Percentiles rank a stretch among this genome's conserved stretches.
Conservation (phyloP, 2,329 filamentous ascomycete species). For the Botrytis porri region DNA sequence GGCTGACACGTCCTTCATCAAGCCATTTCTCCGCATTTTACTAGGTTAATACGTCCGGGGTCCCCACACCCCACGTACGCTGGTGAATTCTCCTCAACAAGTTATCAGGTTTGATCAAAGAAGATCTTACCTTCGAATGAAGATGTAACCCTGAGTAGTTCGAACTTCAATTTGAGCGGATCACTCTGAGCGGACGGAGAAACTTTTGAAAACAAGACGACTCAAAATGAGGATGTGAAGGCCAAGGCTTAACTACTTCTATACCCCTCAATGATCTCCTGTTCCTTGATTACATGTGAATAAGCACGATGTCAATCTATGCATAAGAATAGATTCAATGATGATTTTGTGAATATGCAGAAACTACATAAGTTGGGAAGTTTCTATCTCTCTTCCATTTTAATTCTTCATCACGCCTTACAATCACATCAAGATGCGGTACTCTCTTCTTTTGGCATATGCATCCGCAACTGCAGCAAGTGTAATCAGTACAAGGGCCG, state of each 20-base stretch:
- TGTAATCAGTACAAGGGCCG: neutral
- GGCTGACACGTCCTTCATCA: neutral
- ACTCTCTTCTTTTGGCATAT: neutral
- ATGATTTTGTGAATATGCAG: neutral
- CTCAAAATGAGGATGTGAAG: neutral
- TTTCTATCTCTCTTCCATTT: neutral
- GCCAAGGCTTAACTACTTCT: neutral
- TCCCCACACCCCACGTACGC: neutral
- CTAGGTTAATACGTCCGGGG: neutral
- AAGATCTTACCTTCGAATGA: neutral
- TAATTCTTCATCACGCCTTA: neutral
- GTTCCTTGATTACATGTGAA: neutral
- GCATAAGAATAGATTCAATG: neutral
- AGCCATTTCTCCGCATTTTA: neutral
- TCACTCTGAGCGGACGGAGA: conserved; percentile 8
- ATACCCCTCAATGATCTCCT: neutral
- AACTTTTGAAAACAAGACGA: neutral
- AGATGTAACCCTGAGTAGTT: neutral
- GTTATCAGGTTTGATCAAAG: neutral
- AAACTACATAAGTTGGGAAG: neutral
- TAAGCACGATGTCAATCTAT: neutral
- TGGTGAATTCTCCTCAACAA: neutral
- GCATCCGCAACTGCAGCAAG: conserved; percentile 1
- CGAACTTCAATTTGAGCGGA: neutral
- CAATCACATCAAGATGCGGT: neutral